These are phyloP conservation scores for Scutellaria barbata DNA, from an alignment of 257 asterid species.

Conservation along the genomic window DNA sequence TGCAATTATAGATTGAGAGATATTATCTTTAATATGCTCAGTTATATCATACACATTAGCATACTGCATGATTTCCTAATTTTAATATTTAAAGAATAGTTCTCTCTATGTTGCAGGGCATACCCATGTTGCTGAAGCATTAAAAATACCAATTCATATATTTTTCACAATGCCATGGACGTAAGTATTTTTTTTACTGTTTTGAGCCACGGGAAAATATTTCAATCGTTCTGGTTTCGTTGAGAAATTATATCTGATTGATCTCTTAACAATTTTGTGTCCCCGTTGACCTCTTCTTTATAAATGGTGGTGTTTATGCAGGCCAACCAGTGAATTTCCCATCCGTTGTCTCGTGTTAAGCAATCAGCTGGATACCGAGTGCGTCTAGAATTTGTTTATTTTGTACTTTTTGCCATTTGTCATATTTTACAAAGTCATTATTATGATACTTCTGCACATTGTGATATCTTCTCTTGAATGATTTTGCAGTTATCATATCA, in stretches of 20 bases:
- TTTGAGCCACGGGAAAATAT: no score
- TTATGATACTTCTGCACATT: constrained; percentile 27
- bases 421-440: constrained; percentile 18
- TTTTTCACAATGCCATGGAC: constrained; percentile 99
- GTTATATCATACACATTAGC: background rate
- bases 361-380: constrained; percentile 97
- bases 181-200: constrained; percentile 60
- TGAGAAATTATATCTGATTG: constrained; percentile 28
- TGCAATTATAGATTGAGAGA: background rate
- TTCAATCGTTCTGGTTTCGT: constrained; percentile 34
- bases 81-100: background rate
- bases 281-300: constrained; percentile 13
- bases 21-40: background rate
- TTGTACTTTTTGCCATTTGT: constrained; percentile 29
- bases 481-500: constrained; percentile 92
- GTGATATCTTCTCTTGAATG: constrained; percentile 41
- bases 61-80: background rate
- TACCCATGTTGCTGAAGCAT: constrained; percentile 92
- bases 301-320: constrained; percentile 42
- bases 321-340: constrained; percentile 98
- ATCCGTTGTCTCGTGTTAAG: constrained; percentile 95
- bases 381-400: constrained; percentile 40
- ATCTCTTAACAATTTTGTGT: background rate
- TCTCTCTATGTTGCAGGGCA: constrained; percentile 77
- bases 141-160: constrained; percentile 84